These are phyloP conservation scores for Ganoderma meredithae DNA, from an alignment of 1,284 basidiomycete species.

Conservation along the genomic window DNA sequence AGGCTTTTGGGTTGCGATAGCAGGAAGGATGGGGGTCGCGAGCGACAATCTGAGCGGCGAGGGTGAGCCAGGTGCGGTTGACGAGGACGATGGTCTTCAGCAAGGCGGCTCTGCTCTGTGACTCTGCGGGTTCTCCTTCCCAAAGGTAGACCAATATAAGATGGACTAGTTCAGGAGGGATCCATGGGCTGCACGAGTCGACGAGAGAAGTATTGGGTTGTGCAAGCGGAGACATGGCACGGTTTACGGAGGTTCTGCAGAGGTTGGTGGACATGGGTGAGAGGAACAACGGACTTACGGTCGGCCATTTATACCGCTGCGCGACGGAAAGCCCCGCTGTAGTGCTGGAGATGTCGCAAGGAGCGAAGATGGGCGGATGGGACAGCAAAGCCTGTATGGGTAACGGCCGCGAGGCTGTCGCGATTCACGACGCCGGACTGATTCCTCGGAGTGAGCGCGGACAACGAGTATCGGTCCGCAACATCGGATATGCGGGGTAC, in stretches of 20 bases:
- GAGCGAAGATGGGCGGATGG: neutral
- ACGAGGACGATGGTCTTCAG: slow-evolving; percentile 43
- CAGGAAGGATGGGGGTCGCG: slow-evolving; percentile 44
- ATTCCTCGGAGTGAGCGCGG: too few relatives aligned
- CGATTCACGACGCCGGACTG: too few relatives aligned
- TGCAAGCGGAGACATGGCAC: neutral
- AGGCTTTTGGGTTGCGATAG: slow-evolving; percentile 37
- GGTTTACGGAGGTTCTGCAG: neutral
- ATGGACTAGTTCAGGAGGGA: slow-evolving; percentile 48
- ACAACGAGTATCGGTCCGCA: too few relatives aligned
- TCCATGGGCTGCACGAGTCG: slow-evolving; percentile 21
- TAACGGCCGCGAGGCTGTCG: too few relatives aligned
- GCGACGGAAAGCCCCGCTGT: neutral
- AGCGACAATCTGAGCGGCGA: slow-evolving; percentile 43
- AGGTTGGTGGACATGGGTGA: neutral
- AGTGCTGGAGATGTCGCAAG: neutral
- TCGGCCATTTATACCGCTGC: neutral
- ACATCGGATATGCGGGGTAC: too few relatives aligned
- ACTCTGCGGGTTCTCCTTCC: slow-evolving; percentile 20
- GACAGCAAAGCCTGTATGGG: neutral
- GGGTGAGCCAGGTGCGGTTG: slow-evolving; percentile 40
- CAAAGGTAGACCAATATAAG: slow-evolving; percentile 45
- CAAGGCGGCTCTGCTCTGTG: slow-evolving; percentile 22
- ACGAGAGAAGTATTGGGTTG: neutral
- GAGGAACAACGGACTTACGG: neutral